A percentile compares a stretch with the other conserved stretches of the same genome.
phyloP scores from a whole-genome alignment of 1,139 yeast species.

The Magnusiomyces suaveolens region DNA sequence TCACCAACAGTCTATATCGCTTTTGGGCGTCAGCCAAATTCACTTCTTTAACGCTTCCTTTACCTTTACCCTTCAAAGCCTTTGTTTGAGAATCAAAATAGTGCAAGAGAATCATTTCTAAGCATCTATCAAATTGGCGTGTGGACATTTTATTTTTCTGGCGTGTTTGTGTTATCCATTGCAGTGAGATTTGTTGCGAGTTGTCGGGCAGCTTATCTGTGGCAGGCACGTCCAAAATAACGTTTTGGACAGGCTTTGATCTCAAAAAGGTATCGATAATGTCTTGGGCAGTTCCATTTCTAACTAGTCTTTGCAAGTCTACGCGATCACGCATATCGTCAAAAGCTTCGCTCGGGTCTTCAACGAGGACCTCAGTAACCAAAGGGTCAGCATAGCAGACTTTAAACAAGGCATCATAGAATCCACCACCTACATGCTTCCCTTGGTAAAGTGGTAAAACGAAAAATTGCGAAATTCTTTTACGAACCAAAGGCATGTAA shows the following conservation, averaged over 20 bases:
- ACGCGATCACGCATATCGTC: conserved; percentile 83
- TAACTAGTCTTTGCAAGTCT: conserved; percentile 51
- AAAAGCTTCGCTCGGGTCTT: conserved; percentile 89
- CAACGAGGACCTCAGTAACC: conserved; percentile 76
- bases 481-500: conserved; percentile 38
- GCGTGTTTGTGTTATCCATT: conserved; percentile 40
- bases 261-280: not conserved
- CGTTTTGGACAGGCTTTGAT: conserved; percentile 16
- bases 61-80: conserved; percentile 11
- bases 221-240: conserved; percentile 33
- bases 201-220: conserved; percentile 11
- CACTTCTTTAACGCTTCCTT: not conserved
- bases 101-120: conserved; percentile 64
- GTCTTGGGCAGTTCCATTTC: conserved; percentile 27
- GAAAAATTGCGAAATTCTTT: conserved; percentile 80
- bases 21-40: conserved; percentile 16
- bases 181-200: conserved; percentile 14
- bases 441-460: conserved; percentile 68
- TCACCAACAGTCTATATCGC: conserved; percentile 48
- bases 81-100: conserved; percentile 25
- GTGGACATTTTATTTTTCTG: conserved; percentile 52
- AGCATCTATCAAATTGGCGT: conserved; percentile 65
- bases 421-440: conserved; percentile 58
- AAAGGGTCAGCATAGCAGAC: conserved; percentile 45
- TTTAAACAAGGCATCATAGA: conserved; percentile 49